phyloP scores from a whole-genome alignment of 2,329 filamentous ascomycete species.

The Thermochaetoides dissita region DNA sequence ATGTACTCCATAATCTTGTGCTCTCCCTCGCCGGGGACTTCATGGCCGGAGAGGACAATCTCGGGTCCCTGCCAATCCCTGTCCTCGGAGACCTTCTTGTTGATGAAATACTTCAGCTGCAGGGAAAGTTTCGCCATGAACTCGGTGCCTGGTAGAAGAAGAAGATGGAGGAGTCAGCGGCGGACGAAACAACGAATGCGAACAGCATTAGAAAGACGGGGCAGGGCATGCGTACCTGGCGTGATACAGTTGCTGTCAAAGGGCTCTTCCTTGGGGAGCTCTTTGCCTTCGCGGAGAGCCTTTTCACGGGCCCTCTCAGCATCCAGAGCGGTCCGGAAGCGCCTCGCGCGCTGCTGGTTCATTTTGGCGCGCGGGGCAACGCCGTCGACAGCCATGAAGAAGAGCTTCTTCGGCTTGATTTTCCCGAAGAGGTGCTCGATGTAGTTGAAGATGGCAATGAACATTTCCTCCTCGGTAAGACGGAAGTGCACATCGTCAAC shows the following conservation, averaged over 20 bases:
- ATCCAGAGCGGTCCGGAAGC: constrained; percentile 89
- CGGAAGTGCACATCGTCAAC: constrained; percentile 83
- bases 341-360: constrained; percentile 94
- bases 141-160: constrained; percentile 44
- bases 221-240: constrained; percentile 40
- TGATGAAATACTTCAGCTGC: constrained; percentile 96
- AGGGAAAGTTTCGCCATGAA: constrained; percentile 95
- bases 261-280: constrained; percentile 86
- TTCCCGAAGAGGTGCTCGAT: constrained; percentile 98
- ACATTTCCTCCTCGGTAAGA: constrained; percentile 97
- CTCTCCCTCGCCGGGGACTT: constrained; percentile 94
- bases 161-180: too few species aligned
- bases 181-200: background rate
- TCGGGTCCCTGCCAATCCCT: constrained; percentile 95
- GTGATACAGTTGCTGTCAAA: constrained; percentile 99
- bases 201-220: too few species aligned
- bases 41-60: constrained; percentile 90
- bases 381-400: constrained; percentile 99
- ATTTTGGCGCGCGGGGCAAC: constrained; percentile 97
- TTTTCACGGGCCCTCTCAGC: constrained; percentile 82
- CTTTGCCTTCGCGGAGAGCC: constrained; percentile 74
- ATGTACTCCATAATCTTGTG: constrained; percentile 99
- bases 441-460: constrained; percentile 99
- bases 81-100: constrained; percentile 96
- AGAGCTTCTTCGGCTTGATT: constrained; percentile 95